These are phyloP conservation scores for Capsella bursapastoris DNA, from an alignment of 345 rosid species.

Conservation along the genomic window DNA sequence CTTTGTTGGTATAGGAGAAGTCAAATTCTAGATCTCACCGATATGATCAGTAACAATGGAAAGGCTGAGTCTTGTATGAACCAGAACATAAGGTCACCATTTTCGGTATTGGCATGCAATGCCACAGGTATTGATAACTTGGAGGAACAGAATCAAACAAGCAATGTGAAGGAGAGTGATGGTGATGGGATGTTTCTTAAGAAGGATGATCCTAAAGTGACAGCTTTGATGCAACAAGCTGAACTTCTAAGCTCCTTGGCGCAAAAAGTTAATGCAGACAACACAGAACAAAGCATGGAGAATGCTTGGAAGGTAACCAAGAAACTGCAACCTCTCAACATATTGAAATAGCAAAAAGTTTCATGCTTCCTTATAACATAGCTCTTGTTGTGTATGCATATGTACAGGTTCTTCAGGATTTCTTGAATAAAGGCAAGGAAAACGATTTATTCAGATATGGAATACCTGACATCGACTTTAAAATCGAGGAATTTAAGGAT, in stretches of 20 bases:
- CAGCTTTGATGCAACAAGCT: conserved; percentile 93
- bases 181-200: conserved; percentile 73
- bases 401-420: conserved; percentile 82
- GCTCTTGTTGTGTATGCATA: conserved; percentile 32
- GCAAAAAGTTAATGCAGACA: conserved; percentile 69
- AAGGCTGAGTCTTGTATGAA: conserved; percentile 25
- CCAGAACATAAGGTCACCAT: conserved; percentile 66
- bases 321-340: conserved; percentile 6
- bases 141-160: conserved; percentile 45
- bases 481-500: conserved; percentile 77
- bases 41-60: conserved; percentile 43
- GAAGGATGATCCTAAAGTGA: conserved; percentile 84
- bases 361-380: conserved; percentile 7
- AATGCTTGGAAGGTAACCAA: conserved; percentile 92
- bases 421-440: conserved; percentile 57
- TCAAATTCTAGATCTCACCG: conserved; percentile 58
- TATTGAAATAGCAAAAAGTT: not conserved
- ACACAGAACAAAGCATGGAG: conserved; percentile 86
- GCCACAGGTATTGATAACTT: conserved; percentile 45
- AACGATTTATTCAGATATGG: conserved; percentile 56
- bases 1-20: conserved; percentile 59
- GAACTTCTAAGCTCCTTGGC: conserved; percentile 85
- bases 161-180: conserved; percentile 54
- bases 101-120: conserved; percentile 65
- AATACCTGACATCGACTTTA: conserved; percentile 64